phyloP scores from a whole-genome alignment of 176 grass and related monocot genomes.

The Rhynchospora tenuis region DNA sequence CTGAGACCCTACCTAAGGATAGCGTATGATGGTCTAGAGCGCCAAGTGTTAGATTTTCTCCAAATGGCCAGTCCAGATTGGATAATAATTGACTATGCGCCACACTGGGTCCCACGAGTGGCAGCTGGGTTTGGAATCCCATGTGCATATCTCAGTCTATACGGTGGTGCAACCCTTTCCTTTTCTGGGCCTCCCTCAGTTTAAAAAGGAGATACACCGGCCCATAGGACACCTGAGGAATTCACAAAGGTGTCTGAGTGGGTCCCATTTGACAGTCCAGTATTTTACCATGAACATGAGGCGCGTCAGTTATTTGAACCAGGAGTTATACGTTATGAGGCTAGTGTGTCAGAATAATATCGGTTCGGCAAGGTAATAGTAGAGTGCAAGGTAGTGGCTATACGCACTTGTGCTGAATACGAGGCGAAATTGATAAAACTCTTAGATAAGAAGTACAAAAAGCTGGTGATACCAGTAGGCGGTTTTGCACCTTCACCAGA shows the following conservation, averaged over 20 bases:
- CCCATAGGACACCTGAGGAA: slow-evolving; percentile 14
- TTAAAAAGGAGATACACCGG: slow-evolving; percentile 9
- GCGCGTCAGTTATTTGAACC: slow-evolving; percentile 21
- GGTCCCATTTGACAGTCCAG: slow-evolving; percentile 33
- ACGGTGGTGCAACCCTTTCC: slow-evolving; percentile 18
- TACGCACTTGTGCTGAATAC: slow-evolving; percentile 30
- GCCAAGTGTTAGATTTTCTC: slow-evolving; percentile 19
- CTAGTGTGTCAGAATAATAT: slow-evolving; percentile 38
- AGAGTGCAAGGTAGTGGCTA: slow-evolving; percentile 39
- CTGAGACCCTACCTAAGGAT: slow-evolving; percentile 29
- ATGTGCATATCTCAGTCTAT: slow-evolving; percentile 44
- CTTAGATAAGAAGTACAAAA: slow-evolving; percentile 29
- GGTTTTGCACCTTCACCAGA: slow-evolving; percentile 32
- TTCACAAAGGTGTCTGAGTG: slow-evolving; percentile 31
- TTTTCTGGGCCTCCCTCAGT: slow-evolving; percentile 19
- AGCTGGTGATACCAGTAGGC: slow-evolving; percentile 43
- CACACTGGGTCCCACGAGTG: slow-evolving; percentile 36
- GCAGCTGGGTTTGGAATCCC: slow-evolving; percentile 38
- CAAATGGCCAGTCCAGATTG: slow-evolving; percentile 29
- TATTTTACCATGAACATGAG: slow-evolving; percentile 43
- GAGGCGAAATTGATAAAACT: slow-evolving; percentile 39
- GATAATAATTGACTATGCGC: slow-evolving; percentile 50
- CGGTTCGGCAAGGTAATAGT: slow-evolving; percentile 33
- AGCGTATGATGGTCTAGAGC: slow-evolving; percentile 42
- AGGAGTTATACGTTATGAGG: slow-evolving; percentile 10